Evolutionary conservation across 208 protist genomes (phyloP).

Genomic region (Trypanosoma cruzi): DNA sequence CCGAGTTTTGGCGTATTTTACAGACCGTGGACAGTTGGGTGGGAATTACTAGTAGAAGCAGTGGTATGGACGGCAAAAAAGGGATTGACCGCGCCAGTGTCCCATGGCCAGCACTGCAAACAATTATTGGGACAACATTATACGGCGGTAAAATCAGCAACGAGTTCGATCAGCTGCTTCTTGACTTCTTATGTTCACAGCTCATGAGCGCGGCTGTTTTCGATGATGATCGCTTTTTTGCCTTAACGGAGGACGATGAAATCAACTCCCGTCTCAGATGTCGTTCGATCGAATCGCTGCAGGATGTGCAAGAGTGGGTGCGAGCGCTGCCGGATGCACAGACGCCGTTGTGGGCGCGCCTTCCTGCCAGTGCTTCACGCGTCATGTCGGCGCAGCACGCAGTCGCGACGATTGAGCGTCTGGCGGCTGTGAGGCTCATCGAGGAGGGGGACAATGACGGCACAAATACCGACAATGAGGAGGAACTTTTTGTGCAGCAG

Average conservation of each 20-base stretch:
- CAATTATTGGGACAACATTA: constrained; percentile 92
- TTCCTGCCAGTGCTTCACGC: constrained; percentile 91
- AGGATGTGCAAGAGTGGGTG: constrained; percentile 92
- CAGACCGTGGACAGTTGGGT: constrained; percentile 94
- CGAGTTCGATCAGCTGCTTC: constrained; percentile 95
- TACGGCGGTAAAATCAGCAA: constrained; percentile 98
- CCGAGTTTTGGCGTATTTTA: constrained; percentile 94
- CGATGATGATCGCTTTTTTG: constrained; percentile 40
- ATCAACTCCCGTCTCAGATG: constrained; percentile 27
- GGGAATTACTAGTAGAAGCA: constrained; percentile 22
- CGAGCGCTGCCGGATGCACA: constrained; percentile 65
- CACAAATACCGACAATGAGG: neutral
- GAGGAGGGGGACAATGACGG: constrained; percentile 38
- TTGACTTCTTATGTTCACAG: constrained; percentile 91
- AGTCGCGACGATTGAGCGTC: constrained; percentile 59
- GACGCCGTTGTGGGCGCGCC: constrained; percentile 93
- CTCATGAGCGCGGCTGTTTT: constrained; percentile 85
- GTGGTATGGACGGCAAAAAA: constrained; percentile 37
- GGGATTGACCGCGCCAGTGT: constrained; percentile 59
- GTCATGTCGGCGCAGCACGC: constrained; percentile 70
- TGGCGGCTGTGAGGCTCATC: constrained; percentile 64
- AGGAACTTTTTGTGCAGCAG: neutral
- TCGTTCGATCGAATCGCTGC: constrained; percentile 43
- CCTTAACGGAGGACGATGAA: constrained; percentile 26
- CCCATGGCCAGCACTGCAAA: constrained; percentile 95